These are phyloP conservation scores for Starmerella tilneyi DNA, from an alignment of 805 yeast genomes.

Conservation along the genomic window DNA sequence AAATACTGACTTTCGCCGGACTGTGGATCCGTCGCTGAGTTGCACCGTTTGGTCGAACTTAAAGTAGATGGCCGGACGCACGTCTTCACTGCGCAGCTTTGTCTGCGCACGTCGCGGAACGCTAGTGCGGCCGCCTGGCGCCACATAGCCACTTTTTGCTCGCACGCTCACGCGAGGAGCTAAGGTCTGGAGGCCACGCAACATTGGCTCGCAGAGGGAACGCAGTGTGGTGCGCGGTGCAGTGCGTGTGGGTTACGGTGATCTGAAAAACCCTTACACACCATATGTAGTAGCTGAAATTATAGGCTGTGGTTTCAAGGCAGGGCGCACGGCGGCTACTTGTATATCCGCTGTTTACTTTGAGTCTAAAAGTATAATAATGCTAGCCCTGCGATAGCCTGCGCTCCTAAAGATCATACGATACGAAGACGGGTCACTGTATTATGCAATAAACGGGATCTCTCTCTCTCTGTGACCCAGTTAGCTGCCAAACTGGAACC, in stretches of 20 bases:
- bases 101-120: slow-evolving; percentile 24
- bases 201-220: background rate
- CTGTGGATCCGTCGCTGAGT: slow-evolving; percentile 87
- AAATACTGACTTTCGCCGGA: slow-evolving; percentile 68
- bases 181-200: background rate
- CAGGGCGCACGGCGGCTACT: no score
- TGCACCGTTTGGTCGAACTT: slow-evolving; percentile 85
- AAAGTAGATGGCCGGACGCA: slow-evolving; percentile 87
- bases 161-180: slow-evolving; percentile 12
- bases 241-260: no score
- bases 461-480: background rate
- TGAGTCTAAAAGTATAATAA: no score
- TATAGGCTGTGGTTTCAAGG: no score
- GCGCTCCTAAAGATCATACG: no score
- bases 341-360: no score
- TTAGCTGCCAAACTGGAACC: slow-evolving; percentile 5
- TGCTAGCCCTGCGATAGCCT: no score
- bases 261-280: background rate
- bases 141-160: slow-evolving; percentile 22
- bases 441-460: background rate
- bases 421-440: background rate
- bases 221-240: no score
- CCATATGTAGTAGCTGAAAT: no score
- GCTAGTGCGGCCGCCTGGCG: slow-evolving; percentile 26
- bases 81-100: slow-evolving; percentile 49